Conservation (phyloP, 2,329 filamentous ascomycete genomes). For the Penicillium capsulatum region DNA sequence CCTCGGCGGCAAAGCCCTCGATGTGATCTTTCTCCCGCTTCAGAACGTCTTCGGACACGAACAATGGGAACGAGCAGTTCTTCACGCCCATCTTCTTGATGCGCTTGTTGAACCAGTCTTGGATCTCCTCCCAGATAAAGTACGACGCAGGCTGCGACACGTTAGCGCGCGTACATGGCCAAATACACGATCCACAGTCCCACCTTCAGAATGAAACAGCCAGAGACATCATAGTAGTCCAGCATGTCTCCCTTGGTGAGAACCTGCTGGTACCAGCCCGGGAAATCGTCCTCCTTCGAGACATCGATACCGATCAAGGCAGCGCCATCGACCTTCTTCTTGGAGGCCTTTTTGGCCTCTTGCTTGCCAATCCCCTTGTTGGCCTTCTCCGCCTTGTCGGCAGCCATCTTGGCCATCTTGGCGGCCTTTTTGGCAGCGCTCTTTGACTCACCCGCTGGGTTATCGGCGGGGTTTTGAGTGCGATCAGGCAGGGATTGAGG, state of each 20-base stretch:
- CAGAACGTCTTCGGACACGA: slow-evolving; percentile 86
- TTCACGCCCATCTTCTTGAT: slow-evolving; percentile 88
- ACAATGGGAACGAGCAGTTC: slow-evolving; percentile 95
- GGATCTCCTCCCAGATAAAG: slow-evolving; percentile 65
- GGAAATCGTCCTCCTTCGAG: slow-evolving; percentile 79
- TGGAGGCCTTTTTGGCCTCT: slow-evolving; percentile 44
- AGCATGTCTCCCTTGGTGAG: slow-evolving; percentile 96
- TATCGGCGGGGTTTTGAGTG: slow-evolving; percentile 39
- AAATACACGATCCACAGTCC: slow-evolving; percentile 2
- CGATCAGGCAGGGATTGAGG: slow-evolving; percentile 39
- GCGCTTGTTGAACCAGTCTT: slow-evolving; percentile 54
- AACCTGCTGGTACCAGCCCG: slow-evolving; percentile 96
- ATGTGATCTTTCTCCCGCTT: slow-evolving; percentile 89
- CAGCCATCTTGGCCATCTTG: slow-evolving; percentile 45
- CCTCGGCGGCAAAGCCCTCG: slow-evolving; percentile 86
- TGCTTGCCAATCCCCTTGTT: slow-evolving; percentile 39
- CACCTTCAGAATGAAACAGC: slow-evolving; percentile 88
- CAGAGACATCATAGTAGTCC: slow-evolving; percentile 71
- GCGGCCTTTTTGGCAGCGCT: slow-evolving; percentile 48
- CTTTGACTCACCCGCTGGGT: slow-evolving; percentile 32
- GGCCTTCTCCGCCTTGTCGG: slow-evolving; percentile 39
- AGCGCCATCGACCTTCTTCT: slow-evolving; percentile 57
- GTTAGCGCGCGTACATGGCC: slow-evolving; percentile 5
- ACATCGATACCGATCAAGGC: slow-evolving; percentile 82
- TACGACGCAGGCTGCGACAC: slow-evolving; percentile 55